Conservation (phyloP, 805 yeast species). For the Cyberlindnera euphorbiae region DNA sequence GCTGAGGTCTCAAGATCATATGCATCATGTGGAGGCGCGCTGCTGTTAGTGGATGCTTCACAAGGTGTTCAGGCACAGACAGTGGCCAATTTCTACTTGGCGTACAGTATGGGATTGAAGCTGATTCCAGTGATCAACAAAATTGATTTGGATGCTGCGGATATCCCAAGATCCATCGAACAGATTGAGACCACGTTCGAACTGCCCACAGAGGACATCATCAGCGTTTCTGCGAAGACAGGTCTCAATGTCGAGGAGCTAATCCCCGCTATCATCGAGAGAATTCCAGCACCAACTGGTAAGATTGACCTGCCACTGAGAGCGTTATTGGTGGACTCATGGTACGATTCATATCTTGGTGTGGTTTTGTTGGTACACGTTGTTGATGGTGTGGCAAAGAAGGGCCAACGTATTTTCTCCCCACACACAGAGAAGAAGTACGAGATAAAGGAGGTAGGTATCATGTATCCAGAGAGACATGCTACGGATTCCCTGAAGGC, state of each 20-base stretch:
- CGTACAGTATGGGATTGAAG: slow-evolving; percentile 77
- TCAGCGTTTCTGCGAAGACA: slow-evolving; percentile 88
- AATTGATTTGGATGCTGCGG: slow-evolving; percentile 85
- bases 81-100: slow-evolving; percentile 92
- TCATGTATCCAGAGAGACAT: slow-evolving; percentile 87
- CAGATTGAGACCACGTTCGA: slow-evolving; percentile 87
- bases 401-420: slow-evolving; percentile 71
- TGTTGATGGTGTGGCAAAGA: slow-evolving; percentile 74
- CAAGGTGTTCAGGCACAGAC: slow-evolving; percentile 98
- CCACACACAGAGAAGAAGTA: slow-evolving; percentile 73
- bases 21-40: slow-evolving; percentile 95
- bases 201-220: slow-evolving; percentile 63
- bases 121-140: slow-evolving; percentile 88
- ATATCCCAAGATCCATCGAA: slow-evolving; percentile 71
- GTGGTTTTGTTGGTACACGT: slow-evolving; percentile 81
- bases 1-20: slow-evolving; percentile 91
- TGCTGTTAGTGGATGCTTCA: slow-evolving; percentile 85
- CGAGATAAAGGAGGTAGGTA: slow-evolving; percentile 90
- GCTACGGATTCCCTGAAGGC: slow-evolving; percentile 63
- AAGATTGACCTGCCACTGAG: slow-evolving; percentile 47
- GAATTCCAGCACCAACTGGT: slow-evolving; percentile 79
- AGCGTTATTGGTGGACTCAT: slow-evolving; percentile 88
- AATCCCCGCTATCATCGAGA: slow-evolving; percentile 76
- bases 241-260: slow-evolving; percentile 75
- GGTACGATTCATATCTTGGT: slow-evolving; percentile 93